phyloP scores from a whole-genome alignment of 306 rosid genomes.

The Prunus kanzakura region DNA sequence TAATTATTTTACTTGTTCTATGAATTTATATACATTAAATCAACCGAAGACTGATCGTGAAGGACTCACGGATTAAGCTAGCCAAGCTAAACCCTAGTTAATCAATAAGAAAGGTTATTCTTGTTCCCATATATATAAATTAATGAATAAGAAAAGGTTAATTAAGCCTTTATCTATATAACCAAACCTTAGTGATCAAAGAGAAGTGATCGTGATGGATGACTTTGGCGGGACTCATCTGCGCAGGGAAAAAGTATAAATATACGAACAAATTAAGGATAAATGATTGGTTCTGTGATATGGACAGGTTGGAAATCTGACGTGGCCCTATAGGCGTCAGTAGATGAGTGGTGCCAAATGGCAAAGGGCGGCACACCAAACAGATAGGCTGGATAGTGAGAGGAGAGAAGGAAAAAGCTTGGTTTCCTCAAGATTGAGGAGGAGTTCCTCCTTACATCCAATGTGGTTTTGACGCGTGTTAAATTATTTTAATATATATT shows the following conservation, averaged over 20 bases:
- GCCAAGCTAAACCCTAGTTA: not conserved
- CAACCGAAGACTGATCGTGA: not conserved
- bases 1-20: not conserved
- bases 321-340: slow-evolving; percentile 49
- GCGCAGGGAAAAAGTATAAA: not conserved
- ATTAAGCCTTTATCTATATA: not conserved
- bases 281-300: slow-evolving; percentile 51
- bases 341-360: slow-evolving; percentile 44
- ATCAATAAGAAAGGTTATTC: not conserved
- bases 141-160: not conserved
- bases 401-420: slow-evolving; percentile 1
- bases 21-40: not conserved
- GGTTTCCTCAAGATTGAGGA: too few relatives aligned
- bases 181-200: not conserved
- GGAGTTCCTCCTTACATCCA: too few relatives aligned
- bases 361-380: slow-evolving; percentile 72
- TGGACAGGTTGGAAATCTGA: slow-evolving; percentile 47
- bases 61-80: not conserved
- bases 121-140: not conserved
- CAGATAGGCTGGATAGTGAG: slow-evolving; percentile 35
- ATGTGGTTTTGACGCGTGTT: too few relatives aligned
- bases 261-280: slow-evolving; percentile 4
- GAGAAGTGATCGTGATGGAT: not conserved
- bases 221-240: slow-evolving; percentile 32
- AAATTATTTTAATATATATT: too few relatives aligned